Base-by-base conservation (phyloP, 2,329 filamentous ascomycete species). In the Aspergillus luchuensis region DNA sequence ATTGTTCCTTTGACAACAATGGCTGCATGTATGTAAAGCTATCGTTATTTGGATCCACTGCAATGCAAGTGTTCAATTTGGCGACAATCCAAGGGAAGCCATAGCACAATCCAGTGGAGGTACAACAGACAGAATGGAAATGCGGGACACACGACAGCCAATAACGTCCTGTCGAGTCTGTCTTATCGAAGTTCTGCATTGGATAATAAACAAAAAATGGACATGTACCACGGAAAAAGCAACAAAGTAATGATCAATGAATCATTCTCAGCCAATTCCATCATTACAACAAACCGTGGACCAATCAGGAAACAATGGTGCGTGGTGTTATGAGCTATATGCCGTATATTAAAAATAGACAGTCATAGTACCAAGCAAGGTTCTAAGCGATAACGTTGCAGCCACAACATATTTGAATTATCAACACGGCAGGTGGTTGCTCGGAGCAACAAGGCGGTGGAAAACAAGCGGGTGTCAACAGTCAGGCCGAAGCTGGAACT, bases 401-500 rank as follows among this genome's bases (percentile, higher is more conserved):
- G 41, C n/a, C 53, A 56, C 53, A 56, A 5, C 19, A 1, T 13
- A 25, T 11, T 8, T 8, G n/a, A 11, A 1, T 15, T 41, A 72
- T 65, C 55, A 8, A 62, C 66, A 72, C 69, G 48, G 2, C 25
- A 50, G 53, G 43, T 36, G 28, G 73, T 75, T 75, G 74, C 72
- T 67, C 64, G 52, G 67, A 68, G 74, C 73, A 76, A 76, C 73
- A 61, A 36, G 59, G 48, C 49, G 59, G 59, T 59, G 64, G 69
- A 70, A 65, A 70, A 71, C 68, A 69, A 62, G 55, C 56, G 43
- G 55, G 47, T 66, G 63, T 67, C 69, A 71, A 71, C 68, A 71
- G 55, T 56, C 56, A 59, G 63, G 51, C 62, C 54, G 56, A 57
- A 62, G 57, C 55, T 56, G 57, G 47, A 58, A 61, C 63, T 61